A percentile compares a stretch with the other conserved stretches of the same genome.
phyloP scores from a whole-genome alignment of 164 flowering plant genomes.

The Pachysandra terminalis region DNA sequence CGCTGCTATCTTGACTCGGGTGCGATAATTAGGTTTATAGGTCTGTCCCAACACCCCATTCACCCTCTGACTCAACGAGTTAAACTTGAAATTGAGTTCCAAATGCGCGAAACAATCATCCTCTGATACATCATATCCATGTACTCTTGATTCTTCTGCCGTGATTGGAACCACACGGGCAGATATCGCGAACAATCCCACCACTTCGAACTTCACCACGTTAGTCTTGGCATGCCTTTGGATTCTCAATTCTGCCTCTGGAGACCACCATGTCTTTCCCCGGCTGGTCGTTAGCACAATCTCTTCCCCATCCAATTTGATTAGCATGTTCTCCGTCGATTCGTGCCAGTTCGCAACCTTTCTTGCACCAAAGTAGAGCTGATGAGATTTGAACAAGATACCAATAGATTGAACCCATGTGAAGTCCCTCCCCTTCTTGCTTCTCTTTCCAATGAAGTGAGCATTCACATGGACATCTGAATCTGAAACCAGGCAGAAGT shows the following conservation, averaged over 20 bases:
- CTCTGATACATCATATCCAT: constrained; percentile 10
- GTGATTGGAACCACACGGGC: constrained; percentile 20
- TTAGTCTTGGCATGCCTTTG: constrained; percentile 7
- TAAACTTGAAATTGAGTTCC: constrained; percentile 23
- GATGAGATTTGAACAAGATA: constrained; percentile 12
- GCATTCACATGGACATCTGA: constrained; percentile 16
- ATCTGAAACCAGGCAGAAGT: constrained; percentile 23
- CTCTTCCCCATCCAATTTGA: constrained; percentile 8
- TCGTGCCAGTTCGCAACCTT: constrained; percentile 16
- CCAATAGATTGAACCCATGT: constrained; percentile 19
- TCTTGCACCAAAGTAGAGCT: constrained; percentile 9
- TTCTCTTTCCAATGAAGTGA: constrained; percentile 17
- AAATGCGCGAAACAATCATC: constrained; percentile 24
- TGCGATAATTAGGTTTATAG: constrained; percentile 9
- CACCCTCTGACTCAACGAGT: constrained; percentile 7
- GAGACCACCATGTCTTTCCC: constrained; percentile 10
- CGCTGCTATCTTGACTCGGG: constrained; percentile 14
- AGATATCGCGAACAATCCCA: constrained; percentile 6
- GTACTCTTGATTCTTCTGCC: constrained; percentile 8
- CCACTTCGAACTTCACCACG: constrained; percentile 9
- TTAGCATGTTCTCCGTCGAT: constrained; percentile 7
- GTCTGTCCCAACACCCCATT: constrained; percentile 27
- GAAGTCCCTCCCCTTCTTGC: constrained; percentile 13
- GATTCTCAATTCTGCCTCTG: constrained; percentile 1
- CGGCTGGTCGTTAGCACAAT: background rate